phyloP scores from a whole-genome alignment of 495 filamentous ascomycete species.

The Penicilliopsis zonata region DNA sequence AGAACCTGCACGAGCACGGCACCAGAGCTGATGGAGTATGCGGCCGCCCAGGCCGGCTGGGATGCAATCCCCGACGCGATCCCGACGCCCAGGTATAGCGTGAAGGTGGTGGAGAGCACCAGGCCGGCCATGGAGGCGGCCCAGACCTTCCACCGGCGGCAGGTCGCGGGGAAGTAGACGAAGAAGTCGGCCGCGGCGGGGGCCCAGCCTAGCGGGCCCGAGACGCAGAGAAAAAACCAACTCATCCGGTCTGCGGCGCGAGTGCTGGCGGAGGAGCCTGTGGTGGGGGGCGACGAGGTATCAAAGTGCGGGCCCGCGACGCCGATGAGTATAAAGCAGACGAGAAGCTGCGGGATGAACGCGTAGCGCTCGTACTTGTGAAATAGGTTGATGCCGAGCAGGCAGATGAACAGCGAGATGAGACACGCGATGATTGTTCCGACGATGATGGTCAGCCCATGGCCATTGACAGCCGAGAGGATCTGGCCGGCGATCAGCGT shows the following conservation, averaged over 20 bases:
- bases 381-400: constrained; percentile 50
- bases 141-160: constrained; percentile 17
- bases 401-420: constrained; percentile 41
- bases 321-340: constrained; percentile 43
- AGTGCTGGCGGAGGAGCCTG: constrained; percentile 17
- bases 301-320: constrained; percentile 45
- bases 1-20: constrained; percentile 56
- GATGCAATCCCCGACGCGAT: constrained; percentile 48
- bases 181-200: constrained; percentile 24
- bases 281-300: constrained; percentile 18
- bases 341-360: constrained; percentile 45
- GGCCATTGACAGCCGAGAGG: constrained; percentile 31
- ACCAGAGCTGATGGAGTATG: constrained; percentile 36
- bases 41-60: constrained; percentile 40
- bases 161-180: constrained; percentile 27
- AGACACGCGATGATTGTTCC: constrained; percentile 45
- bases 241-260: constrained; percentile 30
- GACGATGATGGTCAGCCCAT: constrained; percentile 40
- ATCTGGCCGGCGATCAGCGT: constrained; percentile 28
- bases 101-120: constrained; percentile 42
- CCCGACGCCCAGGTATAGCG: constrained; percentile 55
- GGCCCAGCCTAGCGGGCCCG: constrained; percentile 29
- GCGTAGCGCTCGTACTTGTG: constrained; percentile 49
- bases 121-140: constrained; percentile 35
- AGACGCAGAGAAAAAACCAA: constrained; percentile 42